Evolutionary conservation across 164 flowering plant species (phyloP), one percentile per base, ranked within the genome.

Genomic region (Paratinospora sagittata): DNA sequence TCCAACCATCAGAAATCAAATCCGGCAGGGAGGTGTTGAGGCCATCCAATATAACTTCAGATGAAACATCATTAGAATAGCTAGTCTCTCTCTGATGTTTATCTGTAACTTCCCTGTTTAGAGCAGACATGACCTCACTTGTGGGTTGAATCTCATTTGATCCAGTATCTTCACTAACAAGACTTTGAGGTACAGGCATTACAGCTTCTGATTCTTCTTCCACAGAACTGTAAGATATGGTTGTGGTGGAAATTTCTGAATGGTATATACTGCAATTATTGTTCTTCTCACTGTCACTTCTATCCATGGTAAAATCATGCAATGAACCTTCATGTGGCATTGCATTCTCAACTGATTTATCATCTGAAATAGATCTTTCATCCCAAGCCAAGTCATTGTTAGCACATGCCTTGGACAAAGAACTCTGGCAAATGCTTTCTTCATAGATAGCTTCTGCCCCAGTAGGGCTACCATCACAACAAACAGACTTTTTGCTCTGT

Each of bases 1-100:
- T 78, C 70, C 83, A 78, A 57, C 71, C 78, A 71, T 75, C 73
- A 30, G 81, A 78, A 70, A 72, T 63, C 9, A 78, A 61, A 37
- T 87, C 82, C 69, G 61, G 34, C 13, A 64, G 49, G 2, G 61
- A 23, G 39, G 73, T 71, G 55, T 71, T 71, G 27, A 27, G 65
- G 66, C 19, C 63, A 65, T 76, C 71, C 65, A 72, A 66, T 24
- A 45, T 34, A 66, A 8, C 73, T 66, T 72, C 72, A 2, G 74
- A 68, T 66, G 72, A 66, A 39, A 49, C 55, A 64, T 69, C 77
- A 74, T 68, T 65, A 67, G n/a, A 64, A 69, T 66, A 67, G 66
- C 52, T 45, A n/a, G 52, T 68, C 68, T 47, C 57, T 41, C 69
- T 63, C 62, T 23, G 21, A 70, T 67, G 45, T 24, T 17, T 16